These are phyloP conservation scores for Colletotrichum gigasporum DNA, from an alignment of 2,329 filamentous ascomycete genomes.

Conservation along the genomic window DNA sequence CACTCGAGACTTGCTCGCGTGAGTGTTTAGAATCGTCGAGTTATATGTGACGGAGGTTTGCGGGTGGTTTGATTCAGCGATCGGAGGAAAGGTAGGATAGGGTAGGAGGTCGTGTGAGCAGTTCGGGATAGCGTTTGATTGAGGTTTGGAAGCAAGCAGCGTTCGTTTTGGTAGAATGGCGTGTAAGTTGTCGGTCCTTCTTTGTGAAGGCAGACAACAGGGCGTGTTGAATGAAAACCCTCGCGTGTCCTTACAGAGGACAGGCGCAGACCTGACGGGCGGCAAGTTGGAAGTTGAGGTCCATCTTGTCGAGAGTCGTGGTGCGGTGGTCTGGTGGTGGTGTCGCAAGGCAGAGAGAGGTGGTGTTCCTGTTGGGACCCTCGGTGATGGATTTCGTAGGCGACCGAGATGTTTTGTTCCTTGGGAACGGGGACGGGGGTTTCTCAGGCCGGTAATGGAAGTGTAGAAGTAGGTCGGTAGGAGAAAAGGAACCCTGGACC, in stretches of 20 bases:
- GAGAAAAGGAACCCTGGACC: neutral
- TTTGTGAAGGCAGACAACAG: constrained; percentile 19
- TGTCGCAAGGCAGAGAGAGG: constrained; percentile 1
- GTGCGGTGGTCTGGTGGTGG: neutral
- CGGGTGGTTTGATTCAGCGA: neutral
- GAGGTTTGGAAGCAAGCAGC: neutral
- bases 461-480: neutral
- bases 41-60: neutral
- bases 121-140: neutral
- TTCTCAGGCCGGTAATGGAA: neutral
- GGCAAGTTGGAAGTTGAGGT: constrained; percentile 33
- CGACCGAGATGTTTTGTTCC: neutral
- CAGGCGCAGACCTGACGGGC: constrained; percentile 28
- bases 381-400: constrained; percentile 22
- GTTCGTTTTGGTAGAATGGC: constrained; percentile 2
- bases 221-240: constrained; percentile 19
- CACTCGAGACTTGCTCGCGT: constrained; percentile 20
- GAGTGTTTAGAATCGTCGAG: neutral
- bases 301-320: constrained; percentile 32
- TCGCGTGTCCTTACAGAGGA: constrained; percentile 28
- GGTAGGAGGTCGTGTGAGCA: constrained; percentile 32
- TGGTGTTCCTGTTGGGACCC: constrained; percentile 1
- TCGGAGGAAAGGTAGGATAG: constrained; percentile 1
- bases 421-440: no score
- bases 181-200: constrained; percentile 12